Percentiles rank a stretch among this genome's conserved stretches.
These are phyloP conservation scores for Ascochyta lentis DNA, from an alignment of 2,329 filamentous ascomycete species.

Conservation along the genomic window DNA sequence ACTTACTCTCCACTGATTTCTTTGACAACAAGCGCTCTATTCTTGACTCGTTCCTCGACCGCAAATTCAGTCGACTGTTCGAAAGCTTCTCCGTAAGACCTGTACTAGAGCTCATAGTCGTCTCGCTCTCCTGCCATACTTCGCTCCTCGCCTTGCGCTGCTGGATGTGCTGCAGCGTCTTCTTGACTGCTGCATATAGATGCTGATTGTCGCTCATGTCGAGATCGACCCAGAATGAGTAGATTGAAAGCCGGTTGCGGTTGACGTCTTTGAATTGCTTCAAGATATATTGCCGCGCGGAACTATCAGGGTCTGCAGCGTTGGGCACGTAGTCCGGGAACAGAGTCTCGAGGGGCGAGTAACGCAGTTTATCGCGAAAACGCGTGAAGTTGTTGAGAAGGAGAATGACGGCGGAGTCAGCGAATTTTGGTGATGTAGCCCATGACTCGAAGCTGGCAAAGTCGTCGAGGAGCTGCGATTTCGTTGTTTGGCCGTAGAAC, in stretches of 20 bases:
- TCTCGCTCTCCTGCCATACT: slow-evolving; percentile 29
- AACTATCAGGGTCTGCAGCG: slow-evolving; percentile 31
- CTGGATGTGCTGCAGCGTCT: slow-evolving; percentile 42
- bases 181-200: slow-evolving; percentile 45
- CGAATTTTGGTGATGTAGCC: slow-evolving; percentile 39
- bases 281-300: slow-evolving; percentile 42
- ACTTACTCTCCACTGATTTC: slow-evolving; percentile 7
- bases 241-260: slow-evolving; percentile 38
- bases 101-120: slow-evolving; percentile 5
- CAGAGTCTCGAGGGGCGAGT: slow-evolving; percentile 37
- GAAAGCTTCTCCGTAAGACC: slow-evolving; percentile 13
- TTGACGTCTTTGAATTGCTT: slow-evolving; percentile 43
- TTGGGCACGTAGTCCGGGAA: slow-evolving; percentile 38
- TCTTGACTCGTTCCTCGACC: slow-evolving; percentile 6
- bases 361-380: slow-evolving; percentile 40
- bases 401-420: slow-evolving; percentile 38
- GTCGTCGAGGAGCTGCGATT: slow-evolving; percentile 41
- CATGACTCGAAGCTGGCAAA: slow-evolving; percentile 41
- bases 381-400: slow-evolving; percentile 47
- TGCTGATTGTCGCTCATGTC: slow-evolving; percentile 46
- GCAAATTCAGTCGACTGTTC: slow-evolving; percentile 12
- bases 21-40: slow-evolving; percentile 6
- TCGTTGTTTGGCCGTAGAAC: slow-evolving; percentile 32
- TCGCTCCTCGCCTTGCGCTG: slow-evolving; percentile 38
- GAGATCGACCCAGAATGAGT: slow-evolving; percentile 47